Conservation (phyloP, 768 basidiomycete species). For the Filobasidium wieringae region DNA sequence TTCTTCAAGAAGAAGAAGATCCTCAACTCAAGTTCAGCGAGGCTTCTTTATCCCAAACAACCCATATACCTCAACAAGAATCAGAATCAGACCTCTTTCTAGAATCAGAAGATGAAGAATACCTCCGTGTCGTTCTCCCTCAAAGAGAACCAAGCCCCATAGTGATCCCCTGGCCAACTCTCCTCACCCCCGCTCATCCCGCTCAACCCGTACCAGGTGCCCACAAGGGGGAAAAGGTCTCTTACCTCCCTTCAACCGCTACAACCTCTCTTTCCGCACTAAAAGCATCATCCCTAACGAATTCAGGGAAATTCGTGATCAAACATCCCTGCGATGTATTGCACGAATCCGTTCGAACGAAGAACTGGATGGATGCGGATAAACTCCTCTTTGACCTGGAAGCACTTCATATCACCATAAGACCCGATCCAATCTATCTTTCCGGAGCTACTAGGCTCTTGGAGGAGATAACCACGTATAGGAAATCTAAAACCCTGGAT, state of each 20-base stretch:
- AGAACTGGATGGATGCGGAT: not conserved
- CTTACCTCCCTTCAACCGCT: conserved; percentile 2
- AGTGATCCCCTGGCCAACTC: conserved; percentile 4
- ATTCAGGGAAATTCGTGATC: not conserved
- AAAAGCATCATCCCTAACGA: too few relatives aligned
- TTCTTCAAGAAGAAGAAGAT: too few relatives aligned
- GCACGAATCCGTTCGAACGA: not conserved
- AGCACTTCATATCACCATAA: conserved; percentile 3
- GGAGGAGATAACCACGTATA: too few relatives aligned
- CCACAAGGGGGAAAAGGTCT: conserved; percentile 2
- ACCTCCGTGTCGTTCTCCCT: conserved; percentile 6
- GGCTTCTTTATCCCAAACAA: not conserved
- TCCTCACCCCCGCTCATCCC: too few relatives aligned
- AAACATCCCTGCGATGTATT: not conserved
- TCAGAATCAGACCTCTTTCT: not conserved
- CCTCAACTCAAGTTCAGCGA: not conserved
- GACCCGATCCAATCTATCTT: not conserved
- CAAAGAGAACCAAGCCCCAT: not conserved
- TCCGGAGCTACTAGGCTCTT: too few relatives aligned
- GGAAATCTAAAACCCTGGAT: too few relatives aligned
- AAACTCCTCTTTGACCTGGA: not conserved
- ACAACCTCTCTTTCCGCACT: not conserved
- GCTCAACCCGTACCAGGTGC: too few relatives aligned
- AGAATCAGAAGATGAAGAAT: conserved; percentile 7
- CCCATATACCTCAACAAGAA: not conserved